phyloP scores from a whole-genome alignment of 805 yeast genomes.

The Zygosaccharomyces gambellarensis region DNA sequence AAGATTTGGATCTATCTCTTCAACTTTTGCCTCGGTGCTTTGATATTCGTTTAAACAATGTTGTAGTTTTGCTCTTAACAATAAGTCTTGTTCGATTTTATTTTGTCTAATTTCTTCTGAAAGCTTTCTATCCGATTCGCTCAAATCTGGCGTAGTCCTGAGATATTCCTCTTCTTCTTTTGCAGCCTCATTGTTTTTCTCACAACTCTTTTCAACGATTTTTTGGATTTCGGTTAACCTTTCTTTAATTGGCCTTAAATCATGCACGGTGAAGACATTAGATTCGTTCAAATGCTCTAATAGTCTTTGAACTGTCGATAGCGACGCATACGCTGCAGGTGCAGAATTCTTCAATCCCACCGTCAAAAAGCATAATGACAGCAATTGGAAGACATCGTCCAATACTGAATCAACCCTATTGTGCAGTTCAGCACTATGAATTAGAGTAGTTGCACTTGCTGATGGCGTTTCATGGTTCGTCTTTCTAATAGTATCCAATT shows the following conservation, averaged over 20 bases:
- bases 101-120: slow-evolving; percentile 36
- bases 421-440: slow-evolving; percentile 29
- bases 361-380: slow-evolving; percentile 82
- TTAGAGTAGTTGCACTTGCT: slow-evolving; percentile 24
- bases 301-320: slow-evolving; percentile 79
- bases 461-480: slow-evolving; percentile 28
- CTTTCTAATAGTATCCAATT: slow-evolving; percentile 49
- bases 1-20: slow-evolving; percentile 48
- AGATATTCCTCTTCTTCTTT: slow-evolving; percentile 12
- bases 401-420: slow-evolving; percentile 64
- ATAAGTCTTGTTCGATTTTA: slow-evolving; percentile 51
- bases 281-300: slow-evolving; percentile 78
- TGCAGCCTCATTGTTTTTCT: slow-evolving; percentile 20
- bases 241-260: slow-evolving; percentile 68
- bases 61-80: slow-evolving; percentile 61
- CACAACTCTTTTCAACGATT: slow-evolving; percentile 47
- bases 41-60: slow-evolving; percentile 56
- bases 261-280: slow-evolving; percentile 78
- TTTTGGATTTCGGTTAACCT: slow-evolving; percentile 65
- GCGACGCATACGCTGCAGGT: slow-evolving; percentile 89
- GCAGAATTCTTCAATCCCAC: slow-evolving; percentile 88
- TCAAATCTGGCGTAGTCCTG: slow-evolving; percentile 4
- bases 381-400: slow-evolving; percentile 85
- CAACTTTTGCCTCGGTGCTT: slow-evolving; percentile 52
- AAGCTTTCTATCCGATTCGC: slow-evolving; percentile 18